Evolutionary conservation across 495 filamentous ascomycete species (phyloP), one percentile per base, ranked within the genome.

Genomic region (Friedmanniomyces simplex): DNA sequence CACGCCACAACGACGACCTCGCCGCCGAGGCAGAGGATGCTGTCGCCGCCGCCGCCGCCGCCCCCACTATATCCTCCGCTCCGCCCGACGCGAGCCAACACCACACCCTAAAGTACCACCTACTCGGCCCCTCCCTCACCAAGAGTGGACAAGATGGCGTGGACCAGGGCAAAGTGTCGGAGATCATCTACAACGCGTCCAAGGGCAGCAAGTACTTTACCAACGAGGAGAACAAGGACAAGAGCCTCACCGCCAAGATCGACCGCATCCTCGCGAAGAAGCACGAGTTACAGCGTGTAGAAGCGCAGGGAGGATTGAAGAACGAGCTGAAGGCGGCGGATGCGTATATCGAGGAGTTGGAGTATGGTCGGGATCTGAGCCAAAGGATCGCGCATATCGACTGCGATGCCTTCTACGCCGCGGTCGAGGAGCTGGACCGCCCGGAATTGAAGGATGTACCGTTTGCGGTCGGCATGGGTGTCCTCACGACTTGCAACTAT

Each of bases 171-270:
- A 93, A 91, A 75, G 87, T 95, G n/a, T 91, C 90, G 0, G 89
- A 97, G 68, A 82, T 99, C 57, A 99, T 99, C 50, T 96, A 95
- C 72, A 88, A 94, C 70, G 91, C 93, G 13, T 95, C 89, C 13
- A 96, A 90, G 68, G 94, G 94, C 24, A 95, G 89, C 56, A 96
- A 95, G 67, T 99, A 86, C 74, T 99, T 96, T 77, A 89, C 87
- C 64, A 88, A 90, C 62, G 94, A 97, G 66, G 87, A 95, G 67
- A 75, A 71, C 52, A 81, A 82, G 58, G 94, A 97, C 74, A 83
- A 83, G 61, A 79, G 80, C 50, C 81, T 96, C 34, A 96, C 94
- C 0, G 74, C 82, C 50, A 96, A 94, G 70, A 95, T 97, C 62
- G 84, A 86, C 52, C 80, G 80, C 36, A 90, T 97, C 28, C 67